These are phyloP conservation scores for Acacia concinna DNA, from an alignment of 331 rosid genomes.

Conservation along the genomic window DNA sequence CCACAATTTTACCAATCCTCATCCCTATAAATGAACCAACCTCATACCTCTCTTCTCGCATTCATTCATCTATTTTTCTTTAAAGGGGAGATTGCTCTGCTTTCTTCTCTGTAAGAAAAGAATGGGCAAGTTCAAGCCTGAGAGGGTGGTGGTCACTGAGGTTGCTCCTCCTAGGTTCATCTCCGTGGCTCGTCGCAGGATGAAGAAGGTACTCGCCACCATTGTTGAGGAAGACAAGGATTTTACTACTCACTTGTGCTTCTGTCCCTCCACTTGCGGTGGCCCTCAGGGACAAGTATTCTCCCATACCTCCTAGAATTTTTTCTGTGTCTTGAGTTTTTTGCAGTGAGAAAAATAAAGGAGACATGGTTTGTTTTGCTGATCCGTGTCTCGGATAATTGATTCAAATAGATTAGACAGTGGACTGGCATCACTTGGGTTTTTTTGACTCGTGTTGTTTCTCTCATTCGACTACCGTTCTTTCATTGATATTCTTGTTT, in stretches of 20 bases:
- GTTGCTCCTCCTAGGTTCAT: constrained; percentile 10
- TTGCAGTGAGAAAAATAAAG: background rate
- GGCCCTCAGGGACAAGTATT: background rate
- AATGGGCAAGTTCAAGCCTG: background rate
- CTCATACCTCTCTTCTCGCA: background rate
- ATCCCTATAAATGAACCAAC: background rate
- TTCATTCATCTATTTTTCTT: background rate
- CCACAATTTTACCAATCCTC: background rate
- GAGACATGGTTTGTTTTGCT: background rate
- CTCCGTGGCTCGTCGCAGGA: background rate
- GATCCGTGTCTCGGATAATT: background rate
- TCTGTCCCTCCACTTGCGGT: background rate
- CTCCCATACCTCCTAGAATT: background rate
- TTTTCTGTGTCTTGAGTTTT: background rate
- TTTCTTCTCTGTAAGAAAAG: background rate
- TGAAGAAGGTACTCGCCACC: background rate
- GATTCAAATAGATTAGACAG: background rate
- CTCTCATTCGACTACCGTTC: background rate
- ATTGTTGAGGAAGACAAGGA: constrained; percentile 9
- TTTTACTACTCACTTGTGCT: background rate
- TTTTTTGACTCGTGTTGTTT: background rate
- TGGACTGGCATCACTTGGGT: background rate
- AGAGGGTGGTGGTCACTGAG: background rate
- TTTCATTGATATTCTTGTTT: background rate
- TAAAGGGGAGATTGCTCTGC: background rate